These are phyloP conservation scores for Bertia moriformis DNA, from an alignment of 2,329 filamentous ascomycete species.

Conservation along the genomic window DNA sequence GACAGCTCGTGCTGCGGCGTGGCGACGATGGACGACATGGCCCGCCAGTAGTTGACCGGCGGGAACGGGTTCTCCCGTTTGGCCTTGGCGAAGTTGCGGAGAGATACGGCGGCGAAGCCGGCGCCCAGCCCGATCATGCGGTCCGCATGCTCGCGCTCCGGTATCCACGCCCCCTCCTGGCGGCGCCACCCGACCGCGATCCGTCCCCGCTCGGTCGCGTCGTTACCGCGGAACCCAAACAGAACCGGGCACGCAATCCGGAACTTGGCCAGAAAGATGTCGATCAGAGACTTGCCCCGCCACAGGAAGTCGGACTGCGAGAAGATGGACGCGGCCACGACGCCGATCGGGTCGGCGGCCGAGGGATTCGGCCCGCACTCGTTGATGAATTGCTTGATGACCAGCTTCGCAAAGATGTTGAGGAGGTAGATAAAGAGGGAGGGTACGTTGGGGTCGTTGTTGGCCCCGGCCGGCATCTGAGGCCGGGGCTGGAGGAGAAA, in stretches of 20 bases:
- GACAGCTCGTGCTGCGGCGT: conserved; percentile 53
- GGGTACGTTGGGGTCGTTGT: conserved; percentile 44
- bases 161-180: conserved; percentile 42
- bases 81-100: conserved; percentile 65
- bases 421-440: conserved; percentile 60
- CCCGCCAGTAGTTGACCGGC: conserved; percentile 68
- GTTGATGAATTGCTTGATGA: conserved; percentile 55
- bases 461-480: conserved; percentile 29
- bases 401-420: conserved; percentile 60
- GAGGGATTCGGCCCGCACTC: conserved; percentile 50
- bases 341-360: conserved; percentile 65
- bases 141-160: conserved; percentile 62
- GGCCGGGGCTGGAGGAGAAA: conserved; percentile 32
- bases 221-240: conserved; percentile 67
- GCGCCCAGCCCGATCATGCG: conserved; percentile 72
- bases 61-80: conserved; percentile 61
- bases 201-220: conserved; percentile 56
- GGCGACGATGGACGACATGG: conserved; percentile 63
- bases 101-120: conserved; percentile 68
- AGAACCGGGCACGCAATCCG: conserved; percentile 68
- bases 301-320: conserved; percentile 52
- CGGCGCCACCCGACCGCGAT: conserved; percentile 60
- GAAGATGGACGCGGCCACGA: conserved; percentile 62
- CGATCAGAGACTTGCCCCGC: conserved; percentile 55
- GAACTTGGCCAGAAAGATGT: conserved; percentile 79